A percentile compares a stretch with the other conserved stretches of the same genome.
phyloP scores from a whole-genome alignment of 2,329 filamentous ascomycete species.

The Pyrenophora teres region DNA sequence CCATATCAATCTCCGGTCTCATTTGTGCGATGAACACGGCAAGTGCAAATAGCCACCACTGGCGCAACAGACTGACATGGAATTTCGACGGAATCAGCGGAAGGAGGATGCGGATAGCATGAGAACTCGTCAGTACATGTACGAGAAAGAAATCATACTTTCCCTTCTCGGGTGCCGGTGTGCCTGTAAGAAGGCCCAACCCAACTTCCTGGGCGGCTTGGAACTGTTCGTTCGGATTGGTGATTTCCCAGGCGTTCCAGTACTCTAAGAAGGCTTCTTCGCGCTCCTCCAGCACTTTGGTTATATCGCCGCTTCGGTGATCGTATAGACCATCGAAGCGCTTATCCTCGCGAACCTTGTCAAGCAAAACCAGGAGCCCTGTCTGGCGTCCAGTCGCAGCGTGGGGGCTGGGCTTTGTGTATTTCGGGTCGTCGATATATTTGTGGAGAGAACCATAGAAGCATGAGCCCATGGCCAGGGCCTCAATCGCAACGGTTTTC shows the following conservation, averaged over 20 bases:
- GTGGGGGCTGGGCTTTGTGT: constrained; percentile 67
- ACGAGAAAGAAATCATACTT: constrained; percentile 83
- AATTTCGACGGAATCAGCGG: constrained; percentile 74
- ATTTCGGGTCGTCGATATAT: constrained; percentile 72
- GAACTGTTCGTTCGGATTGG: constrained; percentile 73
- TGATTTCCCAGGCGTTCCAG: constrained; percentile 83
- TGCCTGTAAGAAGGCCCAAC: constrained; percentile 63
- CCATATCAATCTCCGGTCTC: constrained; percentile 72
- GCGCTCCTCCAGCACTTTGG: constrained; percentile 68
- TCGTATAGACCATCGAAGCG: constrained; percentile 71
- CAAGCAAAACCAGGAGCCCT: constrained; percentile 72
- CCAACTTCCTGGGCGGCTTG: constrained; percentile 67
- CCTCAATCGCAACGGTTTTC: constrained; percentile 86
- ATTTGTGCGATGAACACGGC: constrained; percentile 76
- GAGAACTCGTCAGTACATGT: constrained; percentile 76
- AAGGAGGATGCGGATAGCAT: constrained; percentile 85
- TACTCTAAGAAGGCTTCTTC: constrained; percentile 78
- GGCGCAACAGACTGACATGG: constrained; percentile 73
- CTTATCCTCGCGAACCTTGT: constrained; percentile 69
- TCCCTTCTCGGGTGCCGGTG: constrained; percentile 38
- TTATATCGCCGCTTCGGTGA: constrained; percentile 66
- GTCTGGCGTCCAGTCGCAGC: constrained; percentile 48
- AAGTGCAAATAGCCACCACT: constrained; percentile 89
- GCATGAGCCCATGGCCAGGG: constrained; percentile 70
- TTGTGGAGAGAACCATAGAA: constrained; percentile 63